Evolutionary conservation across 192 early-diverging fungal genomes (phyloP), one percentile per base, ranked within the genome.

Genomic region (Thoreauomyces humboldtii): DNA sequence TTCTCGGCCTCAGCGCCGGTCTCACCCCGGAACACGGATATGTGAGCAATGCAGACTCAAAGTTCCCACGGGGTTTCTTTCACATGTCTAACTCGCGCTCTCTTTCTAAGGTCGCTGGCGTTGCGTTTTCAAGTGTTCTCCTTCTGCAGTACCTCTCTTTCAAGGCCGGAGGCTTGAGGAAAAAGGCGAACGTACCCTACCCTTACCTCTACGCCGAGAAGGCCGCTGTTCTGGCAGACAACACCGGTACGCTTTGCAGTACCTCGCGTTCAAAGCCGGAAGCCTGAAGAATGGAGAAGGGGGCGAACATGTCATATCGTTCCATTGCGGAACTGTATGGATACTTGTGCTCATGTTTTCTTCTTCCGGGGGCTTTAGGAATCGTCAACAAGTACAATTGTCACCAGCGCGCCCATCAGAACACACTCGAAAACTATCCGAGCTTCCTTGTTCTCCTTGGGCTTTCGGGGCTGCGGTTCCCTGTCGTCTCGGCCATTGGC

Each of bases 341-440:
- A 41, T 12, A 41, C 11, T 12, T 41, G 38, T 41, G 9, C 11
- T 12, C 12, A 22, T 24, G 7, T 24, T 50, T n/a, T 59, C 4
- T 55, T 48, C 25, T 21, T 61, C 27, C 29, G 36, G 22, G 2
- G 61, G 79, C 79, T 78, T 51, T 87, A 90, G 50, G 87, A 36
- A 83, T 81, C 63, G 89, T 89, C 70, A 61, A 77, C 61, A 45
- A 84, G 28, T 90, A 89, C 77, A 91, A 91, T 82, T 91, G 89
- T 44, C 47, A 50, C 48, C 75, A 81, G 59, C 65, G 79, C 42
- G 79, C 71, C 28, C 79, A 81, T 60, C 79, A 89, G 56, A 90
- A 90, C 80, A 82, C 81, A 17, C 71, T 90, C 7, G 90, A 91
- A 29, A 52, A 48, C 48, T 83, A 78, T 67, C 80, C 86, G 24